phyloP scores from a whole-genome alignment of 192 early-diverging fungal species.

The Mortierella hygrophila region DNA sequence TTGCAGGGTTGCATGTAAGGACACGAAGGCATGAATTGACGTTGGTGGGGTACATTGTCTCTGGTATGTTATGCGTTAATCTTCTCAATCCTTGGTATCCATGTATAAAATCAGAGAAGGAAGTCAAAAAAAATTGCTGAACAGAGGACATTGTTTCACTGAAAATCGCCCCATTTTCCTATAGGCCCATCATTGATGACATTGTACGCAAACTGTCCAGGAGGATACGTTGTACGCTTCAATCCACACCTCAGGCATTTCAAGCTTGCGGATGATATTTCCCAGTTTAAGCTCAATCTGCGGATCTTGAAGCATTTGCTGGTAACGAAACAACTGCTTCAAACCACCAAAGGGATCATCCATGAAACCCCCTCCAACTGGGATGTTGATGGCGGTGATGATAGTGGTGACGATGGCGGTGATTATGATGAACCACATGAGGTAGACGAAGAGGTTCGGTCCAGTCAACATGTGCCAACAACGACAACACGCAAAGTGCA shows the following conservation, averaged over 20 bases:
- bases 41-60: background rate
- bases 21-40: background rate
- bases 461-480: too few species aligned
- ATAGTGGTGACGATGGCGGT: too few species aligned
- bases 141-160: too few species aligned
- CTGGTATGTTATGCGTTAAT: background rate
- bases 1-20: background rate
- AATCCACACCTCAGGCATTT: background rate
- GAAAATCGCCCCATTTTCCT: background rate
- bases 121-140: too few species aligned
- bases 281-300: constrained; percentile 9
- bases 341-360: background rate
- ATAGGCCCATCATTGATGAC: constrained; percentile 9
- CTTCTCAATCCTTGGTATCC: background rate
- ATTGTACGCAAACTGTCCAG: constrained; percentile 11
- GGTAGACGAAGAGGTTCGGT: too few species aligned
- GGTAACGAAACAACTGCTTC: constrained; percentile 3
- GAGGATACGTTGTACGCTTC: constrained; percentile 1
- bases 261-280: constrained; percentile 1
- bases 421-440: too few species aligned
- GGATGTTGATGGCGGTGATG: constrained; percentile 7
- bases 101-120: too few species aligned
- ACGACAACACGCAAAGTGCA: too few species aligned
- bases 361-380: background rate
- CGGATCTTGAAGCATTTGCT: constrained; percentile 14